Evolutionary conservation across 164 flowering plant genomes (phyloP).

Genomic region (Liriodendron chinense): DNA sequence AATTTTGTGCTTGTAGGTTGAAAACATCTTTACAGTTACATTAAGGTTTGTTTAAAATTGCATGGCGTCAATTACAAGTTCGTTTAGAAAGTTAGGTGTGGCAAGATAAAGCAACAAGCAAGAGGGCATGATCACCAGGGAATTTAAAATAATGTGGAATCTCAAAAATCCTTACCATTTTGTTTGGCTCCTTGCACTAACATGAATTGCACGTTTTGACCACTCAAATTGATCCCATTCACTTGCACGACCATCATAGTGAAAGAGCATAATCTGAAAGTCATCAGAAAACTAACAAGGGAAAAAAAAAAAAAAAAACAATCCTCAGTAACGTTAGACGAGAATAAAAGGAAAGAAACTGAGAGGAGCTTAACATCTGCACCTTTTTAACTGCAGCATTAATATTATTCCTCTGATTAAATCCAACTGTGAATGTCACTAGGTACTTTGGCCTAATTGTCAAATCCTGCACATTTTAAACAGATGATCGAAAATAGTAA

Average conservation of each 20-base stretch:
- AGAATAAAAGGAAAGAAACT: not conserved
- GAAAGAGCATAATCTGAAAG: constrained; percentile 84
- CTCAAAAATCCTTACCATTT: constrained; percentile 60
- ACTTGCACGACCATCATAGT: constrained; percentile 88
- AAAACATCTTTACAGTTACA: no score
- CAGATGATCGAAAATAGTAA: not conserved
- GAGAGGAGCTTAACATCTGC: not conserved
- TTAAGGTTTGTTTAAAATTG: not conserved
- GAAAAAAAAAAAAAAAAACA: not conserved
- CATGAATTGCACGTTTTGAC: constrained; percentile 85
- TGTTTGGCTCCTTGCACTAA: constrained; percentile 77
- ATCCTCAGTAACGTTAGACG: not conserved
- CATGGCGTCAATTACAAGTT: not conserved
- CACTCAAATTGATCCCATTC: constrained; percentile 98
- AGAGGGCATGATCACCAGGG: not conserved
- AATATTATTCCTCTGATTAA: constrained; percentile 62
- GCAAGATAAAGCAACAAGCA: not conserved
- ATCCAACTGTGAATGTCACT: constrained; percentile 85
- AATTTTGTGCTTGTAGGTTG: no score
- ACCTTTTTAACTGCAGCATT: constrained; percentile 86
- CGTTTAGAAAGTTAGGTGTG: not conserved
- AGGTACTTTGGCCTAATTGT: constrained; percentile 69
- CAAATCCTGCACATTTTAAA: constrained; percentile 65
- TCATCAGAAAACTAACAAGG: constrained; percentile 73
- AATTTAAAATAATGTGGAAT: not conserved